These are phyloP conservation scores for Sphaerulina populicola DNA, from an alignment of 2,329 filamentous ascomycete genomes.

Conservation along the genomic window DNA sequence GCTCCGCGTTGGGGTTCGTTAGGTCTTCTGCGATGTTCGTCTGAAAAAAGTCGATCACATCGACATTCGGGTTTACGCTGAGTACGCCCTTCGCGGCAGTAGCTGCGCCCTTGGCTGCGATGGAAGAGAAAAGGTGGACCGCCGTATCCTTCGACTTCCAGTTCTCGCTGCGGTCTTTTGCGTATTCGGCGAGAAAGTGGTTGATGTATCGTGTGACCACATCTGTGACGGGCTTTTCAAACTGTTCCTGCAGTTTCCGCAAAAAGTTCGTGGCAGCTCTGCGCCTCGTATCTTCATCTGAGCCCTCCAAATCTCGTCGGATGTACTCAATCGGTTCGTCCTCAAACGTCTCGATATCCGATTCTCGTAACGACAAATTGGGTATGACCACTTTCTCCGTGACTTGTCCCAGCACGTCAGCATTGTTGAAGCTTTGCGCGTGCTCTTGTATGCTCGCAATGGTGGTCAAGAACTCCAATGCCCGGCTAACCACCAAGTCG, in stretches of 20 bases:
- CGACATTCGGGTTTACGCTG: constrained; percentile 64
- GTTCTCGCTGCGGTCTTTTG: constrained; percentile 58
- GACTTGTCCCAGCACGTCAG: constrained; percentile 70
- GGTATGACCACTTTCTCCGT: constrained; percentile 94
- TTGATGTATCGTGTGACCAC: constrained; percentile 84
- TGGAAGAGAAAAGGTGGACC: constrained; percentile 90
- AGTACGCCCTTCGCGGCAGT: constrained; percentile 86
- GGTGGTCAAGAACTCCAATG: constrained; percentile 86
- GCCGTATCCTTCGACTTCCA: constrained; percentile 98
- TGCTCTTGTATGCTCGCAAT: constrained; percentile 72
- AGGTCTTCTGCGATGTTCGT: constrained; percentile 86
- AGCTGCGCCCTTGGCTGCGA: constrained; percentile 82
- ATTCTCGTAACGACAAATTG: constrained; percentile 83
- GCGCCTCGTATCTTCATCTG: constrained; percentile 86
- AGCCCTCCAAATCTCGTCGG: constrained; percentile 85
- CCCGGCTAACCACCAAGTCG: constrained; percentile 88
- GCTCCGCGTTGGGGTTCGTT: constrained; percentile 60
- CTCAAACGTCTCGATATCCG: constrained; percentile 91
- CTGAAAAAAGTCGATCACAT: constrained; percentile 92
- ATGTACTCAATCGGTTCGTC: constrained; percentile 99
- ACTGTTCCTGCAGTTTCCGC: constrained; percentile 77
- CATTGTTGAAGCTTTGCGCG: constrained; percentile 75
- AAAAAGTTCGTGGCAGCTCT: constrained; percentile 93
- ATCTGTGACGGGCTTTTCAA: constrained; percentile 72
- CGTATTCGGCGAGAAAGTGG: constrained; percentile 69